Conservation (phyloP, 805 yeast genomes). For the Starmerella sirachaensis region DNA sequence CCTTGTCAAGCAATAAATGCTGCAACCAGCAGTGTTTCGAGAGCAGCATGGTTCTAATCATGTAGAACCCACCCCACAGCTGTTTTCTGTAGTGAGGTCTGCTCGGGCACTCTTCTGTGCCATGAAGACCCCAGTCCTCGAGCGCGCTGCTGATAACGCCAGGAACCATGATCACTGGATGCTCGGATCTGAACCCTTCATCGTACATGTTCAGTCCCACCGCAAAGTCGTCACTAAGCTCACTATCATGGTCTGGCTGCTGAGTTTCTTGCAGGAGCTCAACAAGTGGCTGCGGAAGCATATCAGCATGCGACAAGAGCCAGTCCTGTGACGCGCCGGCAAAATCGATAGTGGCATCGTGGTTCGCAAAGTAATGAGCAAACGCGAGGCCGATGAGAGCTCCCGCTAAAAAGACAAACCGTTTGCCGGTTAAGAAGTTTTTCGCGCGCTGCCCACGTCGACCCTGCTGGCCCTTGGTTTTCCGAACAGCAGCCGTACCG, state of each 20-base stretch:
- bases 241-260: constrained; percentile 27
- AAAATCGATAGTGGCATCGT: constrained; percentile 19
- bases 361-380: constrained; percentile 50
- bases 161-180: constrained; percentile 86
- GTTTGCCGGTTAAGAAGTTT: constrained; percentile 31
- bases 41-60: constrained; percentile 82
- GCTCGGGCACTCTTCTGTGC: constrained; percentile 69
- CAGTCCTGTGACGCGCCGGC: constrained; percentile 22
- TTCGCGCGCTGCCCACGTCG: constrained; percentile 3
- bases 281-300: constrained; percentile 54
- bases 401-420: constrained; percentile 57
- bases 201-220: constrained; percentile 63
- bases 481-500: neutral
- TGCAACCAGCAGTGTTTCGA: constrained; percentile 91
- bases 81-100: constrained; percentile 78
- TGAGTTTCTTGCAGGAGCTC: constrained; percentile 48
- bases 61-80: constrained; percentile 93
- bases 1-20: constrained; percentile 78
- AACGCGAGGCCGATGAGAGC: constrained; percentile 54
- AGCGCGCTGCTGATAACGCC: constrained; percentile 93
- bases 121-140: constrained; percentile 81
- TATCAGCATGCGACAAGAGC: constrained; percentile 34
- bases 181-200: constrained; percentile 40
- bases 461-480: neutral
- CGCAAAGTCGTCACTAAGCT: constrained; percentile 66